Conservation (phyloP, 345 rosid genomes). For the Conringia planisiliqua region DNA sequence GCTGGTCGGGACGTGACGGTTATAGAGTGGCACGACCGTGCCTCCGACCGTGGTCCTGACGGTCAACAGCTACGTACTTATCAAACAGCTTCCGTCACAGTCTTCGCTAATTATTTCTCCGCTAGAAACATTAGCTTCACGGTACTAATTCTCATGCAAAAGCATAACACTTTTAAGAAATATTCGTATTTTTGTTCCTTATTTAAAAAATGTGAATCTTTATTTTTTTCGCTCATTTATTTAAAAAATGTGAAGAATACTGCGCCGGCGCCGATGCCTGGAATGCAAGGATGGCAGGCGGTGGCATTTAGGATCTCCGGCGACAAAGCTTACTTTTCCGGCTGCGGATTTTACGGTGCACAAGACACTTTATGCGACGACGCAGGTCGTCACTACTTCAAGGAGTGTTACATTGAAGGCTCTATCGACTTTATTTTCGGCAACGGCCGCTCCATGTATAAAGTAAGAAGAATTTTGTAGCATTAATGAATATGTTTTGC, state of each 20-base stretch:
- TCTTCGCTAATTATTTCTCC: slow-evolving; percentile 73
- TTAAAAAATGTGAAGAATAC: slow-evolving; percentile 50
- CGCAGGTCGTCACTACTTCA: slow-evolving; percentile 91
- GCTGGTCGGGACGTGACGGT: slow-evolving; percentile 75
- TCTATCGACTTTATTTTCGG: slow-evolving; percentile 96
- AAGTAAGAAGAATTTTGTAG: slow-evolving; percentile 39
- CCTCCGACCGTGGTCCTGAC: slow-evolving; percentile 72
- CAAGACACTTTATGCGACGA: slow-evolving; percentile 95
- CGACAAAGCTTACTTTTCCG: slow-evolving; percentile 84
- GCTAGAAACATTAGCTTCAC: slow-evolving; percentile 90
- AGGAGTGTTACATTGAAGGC: slow-evolving; percentile 88
- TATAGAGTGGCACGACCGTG: slow-evolving; percentile 98
- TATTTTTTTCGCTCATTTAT: background rate
- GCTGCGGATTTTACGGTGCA: slow-evolving; percentile 92
- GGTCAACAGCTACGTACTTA: slow-evolving; percentile 92
- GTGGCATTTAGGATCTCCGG: slow-evolving; percentile 90
- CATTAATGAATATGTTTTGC: background rate
- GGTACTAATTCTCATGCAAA: slow-evolving; percentile 37
- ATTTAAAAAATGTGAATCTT: too few relatives aligned
- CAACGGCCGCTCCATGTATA: slow-evolving; percentile 92
- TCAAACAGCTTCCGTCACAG: slow-evolving; percentile 89
- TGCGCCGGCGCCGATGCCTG: slow-evolving; percentile 93
- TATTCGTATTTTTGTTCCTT: background rate
- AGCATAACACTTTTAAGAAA: background rate
- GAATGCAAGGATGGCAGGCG: slow-evolving; percentile 96